A percentile compares a stretch with the other conserved stretches of the same genome.
These are phyloP conservation scores for Botryosphaeria dothidea DNA, from an alignment of 2,329 filamentous ascomycete genomes.

Conservation along the genomic window DNA sequence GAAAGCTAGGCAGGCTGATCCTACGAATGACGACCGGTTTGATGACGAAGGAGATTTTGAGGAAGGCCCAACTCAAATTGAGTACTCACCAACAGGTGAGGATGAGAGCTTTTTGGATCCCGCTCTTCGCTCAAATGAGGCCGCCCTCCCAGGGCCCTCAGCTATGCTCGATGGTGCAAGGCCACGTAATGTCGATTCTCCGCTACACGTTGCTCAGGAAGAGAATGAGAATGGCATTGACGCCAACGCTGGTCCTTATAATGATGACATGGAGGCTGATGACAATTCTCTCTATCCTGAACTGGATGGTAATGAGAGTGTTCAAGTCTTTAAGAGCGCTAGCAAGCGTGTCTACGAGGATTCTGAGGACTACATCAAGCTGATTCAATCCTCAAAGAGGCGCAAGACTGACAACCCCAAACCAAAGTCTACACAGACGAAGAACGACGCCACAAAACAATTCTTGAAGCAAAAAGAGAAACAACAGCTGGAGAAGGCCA, in stretches of 20 bases:
- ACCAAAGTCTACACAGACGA: slow-evolving; percentile 35
- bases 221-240: background rate
- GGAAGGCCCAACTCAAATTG: background rate
- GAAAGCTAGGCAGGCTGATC: slow-evolving; percentile 49
- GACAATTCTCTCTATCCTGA: slow-evolving; percentile 29
- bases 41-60: slow-evolving; percentile 39
- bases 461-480: slow-evolving; percentile 51
- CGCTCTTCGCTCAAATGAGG: background rate
- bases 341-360: slow-evolving; percentile 34
- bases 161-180: slow-evolving; percentile 30
- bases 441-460: slow-evolving; percentile 47
- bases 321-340: slow-evolving; percentile 27
- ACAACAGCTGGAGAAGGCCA: slow-evolving; percentile 43
- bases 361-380: slow-evolving; percentile 29
- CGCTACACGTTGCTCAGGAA: background rate
- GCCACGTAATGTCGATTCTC: background rate
- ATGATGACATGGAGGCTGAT: slow-evolving; percentile 23
- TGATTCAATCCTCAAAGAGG: slow-evolving; percentile 25
- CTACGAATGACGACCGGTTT: slow-evolving; percentile 47
- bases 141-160: slow-evolving; percentile 4
- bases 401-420: slow-evolving; percentile 42
- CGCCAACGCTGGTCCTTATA: slow-evolving; percentile 19
- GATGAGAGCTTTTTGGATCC: slow-evolving; percentile 17
- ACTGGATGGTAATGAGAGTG: slow-evolving; percentile 29
- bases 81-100: slow-evolving; percentile 4